These are phyloP conservation scores for Purpureocillium takamizusanense DNA, from an alignment of 2,329 filamentous ascomycete genomes.

Conservation along the genomic window DNA sequence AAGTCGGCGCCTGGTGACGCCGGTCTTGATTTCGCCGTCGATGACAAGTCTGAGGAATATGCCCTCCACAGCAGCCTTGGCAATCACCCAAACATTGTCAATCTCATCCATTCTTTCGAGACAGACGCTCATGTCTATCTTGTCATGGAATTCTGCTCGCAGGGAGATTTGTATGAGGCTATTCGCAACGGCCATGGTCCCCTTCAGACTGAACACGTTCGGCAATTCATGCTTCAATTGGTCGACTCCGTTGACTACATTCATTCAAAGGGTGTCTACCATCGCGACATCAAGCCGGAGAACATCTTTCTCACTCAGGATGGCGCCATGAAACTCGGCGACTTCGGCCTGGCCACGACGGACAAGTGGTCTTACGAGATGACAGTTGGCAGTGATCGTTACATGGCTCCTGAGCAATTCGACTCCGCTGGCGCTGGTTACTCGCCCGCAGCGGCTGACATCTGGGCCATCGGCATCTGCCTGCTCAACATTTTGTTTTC, in stretches of 20 bases:
- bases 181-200: constrained; percentile 85
- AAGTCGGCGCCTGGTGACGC: constrained; percentile 51
- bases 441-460: constrained; percentile 84
- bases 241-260: constrained; percentile 84
- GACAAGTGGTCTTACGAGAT: constrained; percentile 87
- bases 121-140: constrained; percentile 84
- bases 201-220: constrained; percentile 90
- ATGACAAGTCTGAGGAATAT: constrained; percentile 76
- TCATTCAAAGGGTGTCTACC: constrained; percentile 84
- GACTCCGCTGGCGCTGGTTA: constrained; percentile 83
- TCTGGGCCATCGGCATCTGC: constrained; percentile 97
- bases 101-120: constrained; percentile 83
- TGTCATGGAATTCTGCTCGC: constrained; percentile 89
- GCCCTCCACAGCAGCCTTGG: constrained; percentile 72
- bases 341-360: constrained; percentile 87
- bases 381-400: constrained; percentile 92
- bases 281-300: constrained; percentile 98
- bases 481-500: constrained; percentile 94
- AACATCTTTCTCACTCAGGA: constrained; percentile 91
- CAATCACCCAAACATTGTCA: constrained; percentile 85
- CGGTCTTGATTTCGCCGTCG: constrained; percentile 59
- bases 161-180: constrained; percentile 94
- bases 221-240: constrained; percentile 93
- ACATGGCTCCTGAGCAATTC: constrained; percentile 98
- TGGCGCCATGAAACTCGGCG: constrained; percentile 90